These are phyloP conservation scores for Hymenoscyphus repandus DNA, from an alignment of 2,329 filamentous ascomycete genomes.

Conservation along the genomic window DNA sequence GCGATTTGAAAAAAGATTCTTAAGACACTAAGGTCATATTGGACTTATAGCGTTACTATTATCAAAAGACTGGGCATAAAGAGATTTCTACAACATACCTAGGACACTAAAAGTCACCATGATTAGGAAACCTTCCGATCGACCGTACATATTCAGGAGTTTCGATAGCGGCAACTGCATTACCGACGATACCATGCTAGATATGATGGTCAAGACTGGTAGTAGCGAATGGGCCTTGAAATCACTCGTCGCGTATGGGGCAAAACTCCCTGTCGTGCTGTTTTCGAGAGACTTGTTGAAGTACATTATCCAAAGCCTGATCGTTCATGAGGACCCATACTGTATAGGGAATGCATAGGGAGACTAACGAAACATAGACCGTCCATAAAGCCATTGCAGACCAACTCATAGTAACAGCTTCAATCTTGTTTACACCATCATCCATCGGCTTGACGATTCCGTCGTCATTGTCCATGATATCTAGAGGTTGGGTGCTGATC, in stretches of 20 bases:
- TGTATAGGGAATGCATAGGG: background rate
- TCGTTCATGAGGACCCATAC: background rate
- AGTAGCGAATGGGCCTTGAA: slow-evolving; percentile 3
- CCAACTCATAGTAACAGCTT: background rate
- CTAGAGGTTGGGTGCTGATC: background rate
- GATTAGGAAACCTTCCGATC: slow-evolving; percentile 54
- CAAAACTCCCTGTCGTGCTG: background rate
- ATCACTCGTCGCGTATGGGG: slow-evolving; percentile 3
- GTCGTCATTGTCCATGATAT: background rate
- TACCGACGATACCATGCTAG: slow-evolving; percentile 1
- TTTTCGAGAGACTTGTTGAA: slow-evolving; percentile 1
- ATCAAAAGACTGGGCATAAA: too few relatives aligned
- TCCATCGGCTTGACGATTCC: background rate
- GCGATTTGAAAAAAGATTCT: too few relatives aligned
- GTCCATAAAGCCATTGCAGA: background rate
- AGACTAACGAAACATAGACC: background rate
- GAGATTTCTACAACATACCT: too few relatives aligned
- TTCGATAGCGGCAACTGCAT: slow-evolving; percentile 46
- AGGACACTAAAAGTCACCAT: slow-evolving; percentile 41
- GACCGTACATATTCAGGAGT: slow-evolving; percentile 60
- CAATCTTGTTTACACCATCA: background rate
- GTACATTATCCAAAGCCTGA: slow-evolving; percentile 1
- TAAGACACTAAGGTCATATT: too few relatives aligned
- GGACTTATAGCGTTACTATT: too few relatives aligned
- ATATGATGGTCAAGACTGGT: slow-evolving; percentile 5